These are phyloP conservation scores for Globisporangium sylvaticum DNA, from an alignment of 352 stramenopile genomes.

Conservation along the genomic window DNA sequence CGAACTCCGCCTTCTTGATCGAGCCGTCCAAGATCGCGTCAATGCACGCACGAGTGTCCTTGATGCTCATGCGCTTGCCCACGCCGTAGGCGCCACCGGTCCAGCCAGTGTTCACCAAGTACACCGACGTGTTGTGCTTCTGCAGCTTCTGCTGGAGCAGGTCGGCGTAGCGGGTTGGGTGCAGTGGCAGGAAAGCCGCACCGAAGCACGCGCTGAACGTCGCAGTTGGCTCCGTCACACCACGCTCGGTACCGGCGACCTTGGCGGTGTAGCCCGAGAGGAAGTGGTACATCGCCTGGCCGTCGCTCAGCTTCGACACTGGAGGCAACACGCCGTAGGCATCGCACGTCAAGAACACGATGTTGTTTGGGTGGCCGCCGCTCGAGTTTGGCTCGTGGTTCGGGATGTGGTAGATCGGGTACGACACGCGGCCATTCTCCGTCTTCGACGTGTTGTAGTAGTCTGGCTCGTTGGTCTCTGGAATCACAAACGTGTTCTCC, in stretches of 20 bases:
- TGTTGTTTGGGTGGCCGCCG: conserved; percentile 94
- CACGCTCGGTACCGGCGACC: conserved; percentile 97
- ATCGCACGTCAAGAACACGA: conserved; percentile 98
- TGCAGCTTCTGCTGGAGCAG: conserved; percentile 96
- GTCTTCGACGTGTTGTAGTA: conserved; percentile 97
- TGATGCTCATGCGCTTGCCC: conserved; percentile 97
- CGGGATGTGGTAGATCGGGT: conserved; percentile 98
- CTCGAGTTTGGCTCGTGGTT: conserved; percentile 88
- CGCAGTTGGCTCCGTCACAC: conserved; percentile 93
- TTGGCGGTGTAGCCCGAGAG: conserved; percentile 98
- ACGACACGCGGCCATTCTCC: conserved; percentile 98
- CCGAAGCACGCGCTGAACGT: conserved; percentile 98
- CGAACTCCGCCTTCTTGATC: conserved; percentile 88
- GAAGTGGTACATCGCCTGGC: conserved; percentile 99
- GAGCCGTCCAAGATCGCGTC: conserved; percentile 96
- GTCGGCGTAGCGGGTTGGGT: conserved; percentile 97
- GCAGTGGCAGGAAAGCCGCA: conserved; percentile 95
- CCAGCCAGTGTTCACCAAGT: conserved; percentile 98
- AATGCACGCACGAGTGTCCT: conserved; percentile 94
- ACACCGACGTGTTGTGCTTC: conserved; percentile 92
- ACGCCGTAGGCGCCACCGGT: conserved; percentile 94
- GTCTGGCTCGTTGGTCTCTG: conserved; percentile 81
- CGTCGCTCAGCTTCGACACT: conserved; percentile 91
- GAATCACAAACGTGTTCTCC: conserved; percentile 93
- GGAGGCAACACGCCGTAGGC: conserved; percentile 97